Evolutionary conservation across 2,329 filamentous ascomycete species (phyloP).

Genomic region (Pseudovirgaria hyperparasitica): DNA sequence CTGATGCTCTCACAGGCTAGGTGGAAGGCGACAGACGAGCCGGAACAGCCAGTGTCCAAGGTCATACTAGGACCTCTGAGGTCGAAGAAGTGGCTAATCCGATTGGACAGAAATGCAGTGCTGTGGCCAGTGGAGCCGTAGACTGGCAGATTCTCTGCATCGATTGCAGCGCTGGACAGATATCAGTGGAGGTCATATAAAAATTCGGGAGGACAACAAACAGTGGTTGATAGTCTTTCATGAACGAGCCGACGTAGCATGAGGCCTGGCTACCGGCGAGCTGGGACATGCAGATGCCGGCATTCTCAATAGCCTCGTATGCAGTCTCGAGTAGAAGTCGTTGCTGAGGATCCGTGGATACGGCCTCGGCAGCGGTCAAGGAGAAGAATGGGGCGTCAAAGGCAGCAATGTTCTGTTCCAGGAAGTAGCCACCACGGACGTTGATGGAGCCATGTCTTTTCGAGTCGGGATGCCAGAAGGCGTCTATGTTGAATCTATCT

Average conservation of each 20-base stretch:
- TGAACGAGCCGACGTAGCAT: conserved; percentile 1
- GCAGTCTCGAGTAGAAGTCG: conserved; percentile 4
- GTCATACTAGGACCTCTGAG: conserved; percentile 17
- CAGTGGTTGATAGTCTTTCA: neutral
- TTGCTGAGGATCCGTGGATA: conserved; percentile 5
- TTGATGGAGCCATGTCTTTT: conserved; percentile 24
- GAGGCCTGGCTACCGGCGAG: neutral
- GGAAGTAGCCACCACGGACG: conserved; percentile 23
- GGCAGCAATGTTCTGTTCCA: conserved; percentile 18
- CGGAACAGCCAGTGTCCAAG: conserved; percentile 21
- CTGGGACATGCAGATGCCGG: too few species aligned
- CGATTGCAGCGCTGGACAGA: neutral
- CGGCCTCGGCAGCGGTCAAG: conserved; percentile 4
- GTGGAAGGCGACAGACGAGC: conserved; percentile 15
- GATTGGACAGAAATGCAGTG: conserved; percentile 15
- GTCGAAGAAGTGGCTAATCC: conserved; percentile 19
- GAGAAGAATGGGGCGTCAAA: conserved; percentile 19
- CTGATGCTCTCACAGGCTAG: conserved; percentile 16
- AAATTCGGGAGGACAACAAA: neutral
- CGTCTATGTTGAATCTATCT: conserved; percentile 13
- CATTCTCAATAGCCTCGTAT: conserved; percentile 5
- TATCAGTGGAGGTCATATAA: neutral
- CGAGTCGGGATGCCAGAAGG: conserved; percentile 12
- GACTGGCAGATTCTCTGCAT: conserved; percentile 1
- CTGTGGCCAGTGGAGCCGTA: conserved; percentile 3